These are phyloP conservation scores for Vinca major DNA, from an alignment of 305 asterid genomes.

Conservation along the genomic window DNA sequence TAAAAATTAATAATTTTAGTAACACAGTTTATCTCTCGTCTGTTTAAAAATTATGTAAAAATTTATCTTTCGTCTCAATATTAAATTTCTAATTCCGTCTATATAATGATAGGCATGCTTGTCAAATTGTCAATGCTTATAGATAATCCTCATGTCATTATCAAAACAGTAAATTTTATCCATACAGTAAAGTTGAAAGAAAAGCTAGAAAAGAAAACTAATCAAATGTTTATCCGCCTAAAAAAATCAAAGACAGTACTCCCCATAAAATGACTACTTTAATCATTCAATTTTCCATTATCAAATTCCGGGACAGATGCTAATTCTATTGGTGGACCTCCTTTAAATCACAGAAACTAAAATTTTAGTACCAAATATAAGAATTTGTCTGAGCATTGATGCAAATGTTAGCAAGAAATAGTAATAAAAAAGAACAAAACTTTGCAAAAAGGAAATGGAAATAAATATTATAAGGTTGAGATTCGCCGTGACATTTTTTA, in stretches of 20 bases:
- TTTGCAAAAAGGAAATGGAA: background rate
- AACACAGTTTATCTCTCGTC: too few species aligned
- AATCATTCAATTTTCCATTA: background rate
- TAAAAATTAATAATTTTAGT: too few species aligned
- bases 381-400: background rate
- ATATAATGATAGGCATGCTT: too few species aligned
- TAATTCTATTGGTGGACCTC: background rate
- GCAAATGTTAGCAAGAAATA: background rate
- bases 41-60: too few species aligned
- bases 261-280: background rate
- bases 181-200: background rate
- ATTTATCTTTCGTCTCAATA: too few species aligned
- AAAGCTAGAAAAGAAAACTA: background rate
- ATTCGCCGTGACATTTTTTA: too few species aligned
- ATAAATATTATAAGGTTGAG: too few species aligned
- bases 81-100: too few species aligned
- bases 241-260: conserved; percentile 2
- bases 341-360: background rate
- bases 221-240: background rate
- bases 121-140: background rate
- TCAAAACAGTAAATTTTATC: background rate
- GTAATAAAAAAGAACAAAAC: background rate
- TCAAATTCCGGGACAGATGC: background rate
- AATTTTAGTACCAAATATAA: background rate
- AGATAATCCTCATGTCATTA: background rate